These are phyloP conservation scores for Psilocybe sp. DNA, from an alignment of 768 basidiomycete genomes.

Conservation along the genomic window DNA sequence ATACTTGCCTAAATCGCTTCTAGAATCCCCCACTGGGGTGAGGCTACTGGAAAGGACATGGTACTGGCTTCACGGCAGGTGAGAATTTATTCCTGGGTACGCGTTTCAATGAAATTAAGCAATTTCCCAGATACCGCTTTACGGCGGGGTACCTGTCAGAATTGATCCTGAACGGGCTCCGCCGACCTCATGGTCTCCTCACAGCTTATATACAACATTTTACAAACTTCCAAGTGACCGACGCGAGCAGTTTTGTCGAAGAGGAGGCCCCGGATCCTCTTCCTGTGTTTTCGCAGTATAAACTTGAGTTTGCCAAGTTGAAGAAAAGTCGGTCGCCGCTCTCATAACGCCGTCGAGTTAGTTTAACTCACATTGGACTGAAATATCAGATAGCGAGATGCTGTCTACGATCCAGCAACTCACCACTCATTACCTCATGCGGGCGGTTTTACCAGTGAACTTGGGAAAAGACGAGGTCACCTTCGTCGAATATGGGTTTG, in stretches of 20 bases:
- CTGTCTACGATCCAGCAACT: conserved; percentile 34
- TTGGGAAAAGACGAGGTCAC: conserved; percentile 37
- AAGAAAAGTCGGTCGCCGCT: conserved; percentile 31
- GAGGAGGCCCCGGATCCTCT: conserved; percentile 24
- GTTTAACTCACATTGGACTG: background rate
- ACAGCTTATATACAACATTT: conserved; percentile 41
- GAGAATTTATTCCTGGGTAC: background rate
- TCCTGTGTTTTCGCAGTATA: conserved; percentile 33
- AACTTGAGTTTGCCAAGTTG: conserved; percentile 39
- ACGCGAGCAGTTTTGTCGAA: conserved; percentile 28
- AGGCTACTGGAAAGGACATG: conserved; percentile 35
- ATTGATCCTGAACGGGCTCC: conserved; percentile 35
- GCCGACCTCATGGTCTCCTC: conserved; percentile 35
- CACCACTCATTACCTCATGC: conserved; percentile 39
- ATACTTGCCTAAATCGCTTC: conserved; percentile 32
- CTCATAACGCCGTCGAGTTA: background rate
- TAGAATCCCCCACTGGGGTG: conserved; percentile 24
- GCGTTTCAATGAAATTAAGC: background rate
- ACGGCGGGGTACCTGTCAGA: conserved; percentile 42
- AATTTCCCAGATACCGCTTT: conserved; percentile 36
- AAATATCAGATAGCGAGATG: conserved; percentile 32
- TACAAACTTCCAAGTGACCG: conserved; percentile 36
- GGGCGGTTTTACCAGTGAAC: conserved; percentile 31
- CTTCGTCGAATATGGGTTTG: conserved; percentile 44
- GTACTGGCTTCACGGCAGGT: conserved; percentile 49